phyloP scores from a whole-genome alignment of 2,329 filamentous ascomycete genomes.

The Aspergillus sp. region DNA sequence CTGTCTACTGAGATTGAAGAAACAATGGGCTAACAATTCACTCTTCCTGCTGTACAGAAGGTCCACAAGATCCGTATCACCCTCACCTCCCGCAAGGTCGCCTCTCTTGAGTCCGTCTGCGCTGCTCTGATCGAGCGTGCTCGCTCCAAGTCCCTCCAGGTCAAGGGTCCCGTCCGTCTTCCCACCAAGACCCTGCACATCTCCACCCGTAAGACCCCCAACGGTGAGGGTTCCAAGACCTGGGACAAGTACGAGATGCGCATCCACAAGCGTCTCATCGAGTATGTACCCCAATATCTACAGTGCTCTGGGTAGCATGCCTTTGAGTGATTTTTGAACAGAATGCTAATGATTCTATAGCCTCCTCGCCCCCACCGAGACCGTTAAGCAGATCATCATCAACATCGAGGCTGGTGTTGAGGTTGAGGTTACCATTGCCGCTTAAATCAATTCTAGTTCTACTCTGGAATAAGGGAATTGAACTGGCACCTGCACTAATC shows the following conservation, averaged over 20 bases:
- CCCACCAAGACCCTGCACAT: constrained; percentile 97
- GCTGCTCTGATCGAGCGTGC: constrained; percentile 97
- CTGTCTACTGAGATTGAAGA: background rate
- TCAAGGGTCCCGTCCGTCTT: constrained; percentile 97
- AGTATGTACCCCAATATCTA: constrained; percentile 55
- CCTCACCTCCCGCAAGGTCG: constrained; percentile 90
- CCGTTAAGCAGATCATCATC: constrained; percentile 55
- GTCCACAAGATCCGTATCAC: constrained; percentile 99
- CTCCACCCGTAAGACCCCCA: constrained; percentile 98
- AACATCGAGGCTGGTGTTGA: constrained; percentile 56
- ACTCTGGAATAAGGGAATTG: constrained; percentile 27
- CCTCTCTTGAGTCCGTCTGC: constrained; percentile 97
- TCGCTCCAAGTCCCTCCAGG: constrained; percentile 95
- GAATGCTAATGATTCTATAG: constrained; percentile 40
- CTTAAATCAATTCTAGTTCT: constrained; percentile 38
- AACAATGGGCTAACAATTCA: constrained; percentile 15
- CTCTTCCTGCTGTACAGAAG: constrained; percentile 57
- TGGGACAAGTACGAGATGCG: constrained; percentile 99
- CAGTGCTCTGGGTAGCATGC: too few relatives aligned
- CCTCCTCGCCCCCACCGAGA: constrained; percentile 94
- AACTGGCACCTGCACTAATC: constrained; percentile 8
- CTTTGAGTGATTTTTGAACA: too few relatives aligned
- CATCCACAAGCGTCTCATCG: constrained; percentile 98
- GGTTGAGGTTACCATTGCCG: constrained; percentile 55
- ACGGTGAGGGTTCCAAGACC: constrained; percentile 99